These are phyloP conservation scores for Epichloe coenophiala DNA, from an alignment of 2,329 filamentous ascomycete genomes.

Conservation along the genomic window DNA sequence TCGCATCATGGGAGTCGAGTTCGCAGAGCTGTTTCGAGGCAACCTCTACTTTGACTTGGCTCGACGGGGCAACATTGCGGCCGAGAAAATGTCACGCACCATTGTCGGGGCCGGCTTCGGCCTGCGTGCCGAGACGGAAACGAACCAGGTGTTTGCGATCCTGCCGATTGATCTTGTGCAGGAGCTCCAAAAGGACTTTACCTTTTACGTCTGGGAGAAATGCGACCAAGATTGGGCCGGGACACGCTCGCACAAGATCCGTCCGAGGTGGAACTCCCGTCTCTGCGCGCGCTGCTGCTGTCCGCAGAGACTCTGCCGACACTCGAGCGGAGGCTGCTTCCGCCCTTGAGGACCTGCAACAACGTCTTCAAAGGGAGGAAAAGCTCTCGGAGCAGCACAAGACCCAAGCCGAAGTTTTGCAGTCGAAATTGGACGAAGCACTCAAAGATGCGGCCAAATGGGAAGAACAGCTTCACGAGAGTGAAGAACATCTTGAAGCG, in stretches of 20 bases:
- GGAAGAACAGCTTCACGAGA: conserved; percentile 79
- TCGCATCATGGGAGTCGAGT: conserved; percentile 34
- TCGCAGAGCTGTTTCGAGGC: conserved; percentile 32
- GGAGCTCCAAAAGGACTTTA: conserved; percentile 27
- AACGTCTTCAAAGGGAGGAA: conserved; percentile 71
- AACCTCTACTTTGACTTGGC: conserved; percentile 34
- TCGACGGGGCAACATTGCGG: conserved; percentile 28
- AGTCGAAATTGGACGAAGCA: conserved; percentile 75
- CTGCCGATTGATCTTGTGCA: conserved; percentile 25
- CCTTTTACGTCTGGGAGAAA: conserved; percentile 35
- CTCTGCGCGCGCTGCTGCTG: conserved; percentile 59
- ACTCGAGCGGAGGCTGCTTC: conserved; percentile 68
- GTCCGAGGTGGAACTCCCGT: conserved; percentile 51
- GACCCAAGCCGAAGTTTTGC: conserved; percentile 74
- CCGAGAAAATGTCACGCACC: conserved; percentile 27
- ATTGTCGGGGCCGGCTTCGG: conserved; percentile 28
- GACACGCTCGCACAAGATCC: no score
- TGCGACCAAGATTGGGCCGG: conserved; percentile 20
- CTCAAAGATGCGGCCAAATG: conserved; percentile 70
- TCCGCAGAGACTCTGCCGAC: conserved; percentile 50
- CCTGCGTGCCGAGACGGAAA: conserved; percentile 31
- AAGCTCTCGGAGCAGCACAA: conserved; percentile 62
- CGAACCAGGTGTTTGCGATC: conserved; percentile 37
- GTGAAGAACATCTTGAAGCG: conserved; percentile 67
- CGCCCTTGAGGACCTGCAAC: conserved; percentile 71